Conservation (phyloP, 2,329 filamentous ascomycete genomes). For the Cadophora sp. region DNA sequence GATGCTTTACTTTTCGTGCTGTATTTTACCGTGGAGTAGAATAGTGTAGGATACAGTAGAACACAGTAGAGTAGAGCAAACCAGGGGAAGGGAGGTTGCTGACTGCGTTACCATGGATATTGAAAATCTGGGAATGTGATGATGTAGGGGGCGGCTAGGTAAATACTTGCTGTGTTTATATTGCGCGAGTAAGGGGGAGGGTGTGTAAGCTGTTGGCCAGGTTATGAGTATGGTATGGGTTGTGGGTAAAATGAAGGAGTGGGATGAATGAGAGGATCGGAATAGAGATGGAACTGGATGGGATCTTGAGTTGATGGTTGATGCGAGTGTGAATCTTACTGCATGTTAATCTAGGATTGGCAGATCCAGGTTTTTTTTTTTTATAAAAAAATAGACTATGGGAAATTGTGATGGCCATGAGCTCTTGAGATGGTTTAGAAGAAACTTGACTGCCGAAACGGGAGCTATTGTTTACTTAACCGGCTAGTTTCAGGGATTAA, state of each 20-base stretch:
- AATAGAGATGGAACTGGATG: neutral
- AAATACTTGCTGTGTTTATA: neutral
- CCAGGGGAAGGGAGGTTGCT: neutral
- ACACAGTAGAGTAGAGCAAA: neutral
- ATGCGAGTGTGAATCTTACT: too few relatives aligned
- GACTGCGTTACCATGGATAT: conserved; percentile 8
- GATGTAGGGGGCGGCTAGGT: neutral
- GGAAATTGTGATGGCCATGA: neutral
- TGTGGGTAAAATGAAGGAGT: conserved; percentile 3
- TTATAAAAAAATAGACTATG: too few relatives aligned
- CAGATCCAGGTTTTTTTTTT: too few relatives aligned
- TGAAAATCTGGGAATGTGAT: neutral
- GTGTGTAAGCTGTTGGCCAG: neutral
- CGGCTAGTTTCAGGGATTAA: neutral
- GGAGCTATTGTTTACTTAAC: neutral
- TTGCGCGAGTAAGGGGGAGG: neutral
- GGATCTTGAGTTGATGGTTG: too few relatives aligned
- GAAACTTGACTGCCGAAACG: neutral
- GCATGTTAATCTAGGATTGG: too few relatives aligned
- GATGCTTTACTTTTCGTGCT: neutral
- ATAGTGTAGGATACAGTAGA: too few relatives aligned
- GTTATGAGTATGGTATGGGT: neutral
- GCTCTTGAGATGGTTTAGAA: neutral
- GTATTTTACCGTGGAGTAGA: too few relatives aligned
- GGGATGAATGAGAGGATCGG: neutral